Evolutionary conservation across 306 rosid genomes (phyloP), one percentile per base, ranked within the genome.

Genomic region (Glycine tomentella): DNA sequence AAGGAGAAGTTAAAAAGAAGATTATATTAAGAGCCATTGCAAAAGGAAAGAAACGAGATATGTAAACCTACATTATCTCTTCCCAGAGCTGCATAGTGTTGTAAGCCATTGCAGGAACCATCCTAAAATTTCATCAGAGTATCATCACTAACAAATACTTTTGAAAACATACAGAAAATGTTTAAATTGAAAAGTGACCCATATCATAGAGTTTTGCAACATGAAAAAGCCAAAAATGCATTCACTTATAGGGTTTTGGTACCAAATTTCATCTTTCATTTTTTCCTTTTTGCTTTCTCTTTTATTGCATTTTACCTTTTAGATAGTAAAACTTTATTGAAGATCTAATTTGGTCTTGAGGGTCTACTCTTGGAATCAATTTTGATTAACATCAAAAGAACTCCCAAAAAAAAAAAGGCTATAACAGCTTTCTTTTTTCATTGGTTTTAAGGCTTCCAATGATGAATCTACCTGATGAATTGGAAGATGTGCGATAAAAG

Each of bases 71-170:
- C 97, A 15, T 83, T 72, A 65, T 93, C 87, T 90, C 97, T 88
- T 78, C 97, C 98, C 90, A 93, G 77, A 38, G 97, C 97, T 80
- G 98, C 97, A 36, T 91, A 91, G 88, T 93, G 98, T 80, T 93
- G 98, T 86, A 91, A 83, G 88, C 98, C 98, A 84, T 93, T 93
- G 82, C 98, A 93, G 53, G 98, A 93, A 48, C 98, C 98, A 85
- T 93, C 98, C 97, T 93, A 82, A 52, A 90, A 84, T 74, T 68
- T 46, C 52, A 77, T 16, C 9, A 84, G 69, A 76, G 70, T 12
- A 25, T 55, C 40, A 36, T 84, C 66, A 80, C 16, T 78, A 75
- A 66, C 68, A 78, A 67, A 40, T 62, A 9, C 8, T 53, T 76
- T 49, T 53, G 2, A 42, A 78, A 77, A 36, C 17, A 63, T 12